Evolutionary conservation across 768 basidiomycete genomes (phyloP).

Genomic region (Suillus variegatus): DNA sequence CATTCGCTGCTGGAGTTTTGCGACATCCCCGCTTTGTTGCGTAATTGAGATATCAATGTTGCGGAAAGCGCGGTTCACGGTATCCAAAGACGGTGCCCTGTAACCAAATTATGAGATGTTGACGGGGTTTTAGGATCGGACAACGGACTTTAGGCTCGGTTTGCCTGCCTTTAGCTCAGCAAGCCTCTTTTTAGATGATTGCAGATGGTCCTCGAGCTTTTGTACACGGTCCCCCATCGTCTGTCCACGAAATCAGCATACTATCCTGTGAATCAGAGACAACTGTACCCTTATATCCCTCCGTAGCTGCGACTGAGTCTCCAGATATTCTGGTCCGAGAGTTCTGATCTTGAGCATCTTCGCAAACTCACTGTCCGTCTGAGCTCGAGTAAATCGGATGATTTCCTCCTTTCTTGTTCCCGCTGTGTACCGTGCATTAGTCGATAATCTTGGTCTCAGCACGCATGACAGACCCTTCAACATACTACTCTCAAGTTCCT

Average conservation of each 20-base stretch:
- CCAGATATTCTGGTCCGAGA: constrained; percentile 87
- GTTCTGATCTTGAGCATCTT: constrained; percentile 72
- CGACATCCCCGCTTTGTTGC: constrained; percentile 59
- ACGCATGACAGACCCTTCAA: constrained; percentile 55
- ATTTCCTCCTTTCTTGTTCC: constrained; percentile 85
- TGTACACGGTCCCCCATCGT: constrained; percentile 70
- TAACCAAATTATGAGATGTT: constrained; percentile 8
- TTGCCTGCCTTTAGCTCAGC: constrained; percentile 61
- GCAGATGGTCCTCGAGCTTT: constrained; percentile 77
- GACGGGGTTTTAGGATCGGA: neutral
- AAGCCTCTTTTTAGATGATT: constrained; percentile 68
- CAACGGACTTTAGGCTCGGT: constrained; percentile 59
- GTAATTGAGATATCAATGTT: constrained; percentile 78
- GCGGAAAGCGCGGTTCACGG: constrained; percentile 77
- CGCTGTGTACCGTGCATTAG: constrained; percentile 43
- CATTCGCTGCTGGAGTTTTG: constrained; percentile 52
- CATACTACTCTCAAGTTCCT: constrained; percentile 63
- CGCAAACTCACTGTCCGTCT: constrained; percentile 76
- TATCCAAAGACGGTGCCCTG: constrained; percentile 85
- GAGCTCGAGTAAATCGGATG: constrained; percentile 73
- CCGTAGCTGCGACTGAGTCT: constrained; percentile 77
- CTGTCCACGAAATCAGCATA: constrained; percentile 37
- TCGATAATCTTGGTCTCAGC: neutral
- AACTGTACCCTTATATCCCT: constrained; percentile 65
- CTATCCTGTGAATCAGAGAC: constrained; percentile 1